These are phyloP conservation scores for Ophiostoma ulmi DNA, from an alignment of 2,329 filamentous ascomycete genomes.

Conservation along the genomic window DNA sequence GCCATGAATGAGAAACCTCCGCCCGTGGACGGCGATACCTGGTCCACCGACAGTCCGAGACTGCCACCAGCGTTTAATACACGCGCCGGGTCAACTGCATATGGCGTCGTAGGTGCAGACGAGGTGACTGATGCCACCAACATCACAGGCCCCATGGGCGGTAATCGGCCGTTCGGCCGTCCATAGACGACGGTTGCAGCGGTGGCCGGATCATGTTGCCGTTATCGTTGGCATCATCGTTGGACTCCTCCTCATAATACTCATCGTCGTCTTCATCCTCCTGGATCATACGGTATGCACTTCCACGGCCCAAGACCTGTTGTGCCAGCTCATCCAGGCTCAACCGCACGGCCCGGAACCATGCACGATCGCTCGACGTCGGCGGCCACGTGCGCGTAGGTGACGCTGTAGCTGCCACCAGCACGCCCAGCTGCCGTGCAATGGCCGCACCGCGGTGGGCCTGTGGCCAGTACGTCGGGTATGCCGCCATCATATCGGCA, in stretches of 20 bases:
- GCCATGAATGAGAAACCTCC: background rate
- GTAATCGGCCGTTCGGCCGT: background rate
- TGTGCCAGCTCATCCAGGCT: conserved; percentile 12
- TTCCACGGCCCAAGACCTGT: conserved; percentile 12
- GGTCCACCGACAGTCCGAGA: background rate
- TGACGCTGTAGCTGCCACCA: conserved; percentile 3
- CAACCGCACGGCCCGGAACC: conserved; percentile 1
- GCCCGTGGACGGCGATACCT: background rate
- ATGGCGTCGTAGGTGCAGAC: background rate
- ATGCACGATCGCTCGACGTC: background rate
- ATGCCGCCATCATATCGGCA: conserved; percentile 16
- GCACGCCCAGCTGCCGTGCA: background rate
- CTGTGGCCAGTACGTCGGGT: conserved; percentile 10
- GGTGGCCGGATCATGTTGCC: background rate
- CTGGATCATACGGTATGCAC: conserved; percentile 8
- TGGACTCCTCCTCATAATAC: background rate
- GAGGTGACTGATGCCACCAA: background rate
- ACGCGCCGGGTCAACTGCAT: background rate
- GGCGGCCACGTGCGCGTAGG: conserved; percentile 3
- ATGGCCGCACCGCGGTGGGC: conserved; percentile 15
- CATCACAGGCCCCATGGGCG: background rate
- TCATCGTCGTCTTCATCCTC: conserved; percentile 12
- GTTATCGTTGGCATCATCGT: background rate
- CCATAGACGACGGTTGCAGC: background rate
- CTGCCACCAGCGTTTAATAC: background rate